phyloP scores from a whole-genome alignment of 768 basidiomycete species.

The Phaeolepiota aurea region DNA sequence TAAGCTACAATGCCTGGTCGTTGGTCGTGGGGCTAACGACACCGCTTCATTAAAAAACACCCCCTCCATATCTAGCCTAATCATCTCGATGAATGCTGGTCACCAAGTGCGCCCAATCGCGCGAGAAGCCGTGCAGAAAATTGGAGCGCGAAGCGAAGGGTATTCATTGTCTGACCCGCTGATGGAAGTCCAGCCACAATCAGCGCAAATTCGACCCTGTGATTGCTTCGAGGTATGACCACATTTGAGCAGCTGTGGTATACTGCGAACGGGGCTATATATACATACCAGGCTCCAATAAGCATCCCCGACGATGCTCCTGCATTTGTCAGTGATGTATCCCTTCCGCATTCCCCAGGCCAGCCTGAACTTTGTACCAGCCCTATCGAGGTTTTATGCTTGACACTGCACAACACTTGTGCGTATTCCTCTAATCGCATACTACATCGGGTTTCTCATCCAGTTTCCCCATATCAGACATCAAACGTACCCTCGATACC shows the following conservation, averaged over 20 bases:
- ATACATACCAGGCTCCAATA: slow-evolving; percentile 48
- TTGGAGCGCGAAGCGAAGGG: slow-evolving; percentile 45
- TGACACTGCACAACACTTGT: slow-evolving; percentile 76
- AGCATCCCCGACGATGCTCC: slow-evolving; percentile 51
- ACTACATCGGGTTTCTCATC: not conserved
- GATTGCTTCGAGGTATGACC: slow-evolving; percentile 64
- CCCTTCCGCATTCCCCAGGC: not conserved
- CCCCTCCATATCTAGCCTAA: slow-evolving; percentile 30
- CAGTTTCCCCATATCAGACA: slow-evolving; percentile 57
- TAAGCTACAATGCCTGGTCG: slow-evolving; percentile 48
- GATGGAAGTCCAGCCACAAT: slow-evolving; percentile 48
- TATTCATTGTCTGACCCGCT: slow-evolving; percentile 50
- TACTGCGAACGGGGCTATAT: slow-evolving; percentile 33
- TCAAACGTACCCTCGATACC: slow-evolving; percentile 62
- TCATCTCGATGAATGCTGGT: slow-evolving; percentile 27
- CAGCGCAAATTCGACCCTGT: slow-evolving; percentile 55
- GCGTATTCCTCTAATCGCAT: slow-evolving; percentile 16
- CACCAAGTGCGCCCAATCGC: slow-evolving; percentile 34
- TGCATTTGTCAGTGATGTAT: slow-evolving; percentile 37
- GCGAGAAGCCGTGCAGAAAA: slow-evolving; percentile 39
- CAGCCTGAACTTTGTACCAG: too few relatives aligned
- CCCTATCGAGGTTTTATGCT: slow-evolving; percentile 75
- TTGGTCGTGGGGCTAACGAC: slow-evolving; percentile 50
- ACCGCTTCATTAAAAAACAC: slow-evolving; percentile 27
- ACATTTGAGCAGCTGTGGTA: slow-evolving; percentile 73